Base-by-base conservation (phyloP, 345 rosid species). In the Eucalyptus marginata region DNA sequence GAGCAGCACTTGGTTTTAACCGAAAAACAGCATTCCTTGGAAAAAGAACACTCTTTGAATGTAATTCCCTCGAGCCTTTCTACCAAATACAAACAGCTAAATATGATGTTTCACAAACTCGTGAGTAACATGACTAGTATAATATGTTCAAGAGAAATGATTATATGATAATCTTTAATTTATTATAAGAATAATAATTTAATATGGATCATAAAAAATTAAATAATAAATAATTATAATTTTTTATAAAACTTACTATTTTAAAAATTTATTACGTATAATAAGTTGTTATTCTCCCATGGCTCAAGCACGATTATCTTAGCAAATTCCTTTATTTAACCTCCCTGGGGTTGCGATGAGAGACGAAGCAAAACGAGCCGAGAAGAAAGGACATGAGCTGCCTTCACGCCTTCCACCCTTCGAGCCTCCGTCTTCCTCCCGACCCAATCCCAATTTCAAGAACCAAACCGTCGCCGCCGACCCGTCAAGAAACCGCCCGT, bases 191-290 rank as follows among this genome's bases (percentile, higher is more conserved):
- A 52, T 52, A 52, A 3, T 3, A 18, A 0, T 52, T 3, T 52
- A 4, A 18, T 18, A 0, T 52, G 0, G 0, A 52, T 52, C 2
- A 18, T 4, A 18, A 18, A 52, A 0, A 52, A 52, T 52, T 1
- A 51, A 17, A 52, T 0, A 52, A 52, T 51, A 16, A 36, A 36
- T 36, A 36, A 36, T 36, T 36, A 36, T 36, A 36, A 36, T 36
- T 36, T 36, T 36, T 36, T 3, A 36, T 36, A 36, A 36, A 36
- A 36, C 36, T 3, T 36, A 36, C 4, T 36, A n/a, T 3, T 36
- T 36, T 36, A 36, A 36, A 36, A 36, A 36, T n/a, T n/a, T n/a
- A n/a, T n/a, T n/a, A n/a, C n/a, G n/a, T n/a, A 36, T 36, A 36
- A 36, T 36, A 36, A 36, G 36, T 36, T 36, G 36, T 36, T 36